Percentiles rank a stretch among this genome's conserved stretches.
Evolutionary conservation across 2,329 filamentous ascomycete species (phyloP).

Genomic region (Clonostachys sp.): DNA sequence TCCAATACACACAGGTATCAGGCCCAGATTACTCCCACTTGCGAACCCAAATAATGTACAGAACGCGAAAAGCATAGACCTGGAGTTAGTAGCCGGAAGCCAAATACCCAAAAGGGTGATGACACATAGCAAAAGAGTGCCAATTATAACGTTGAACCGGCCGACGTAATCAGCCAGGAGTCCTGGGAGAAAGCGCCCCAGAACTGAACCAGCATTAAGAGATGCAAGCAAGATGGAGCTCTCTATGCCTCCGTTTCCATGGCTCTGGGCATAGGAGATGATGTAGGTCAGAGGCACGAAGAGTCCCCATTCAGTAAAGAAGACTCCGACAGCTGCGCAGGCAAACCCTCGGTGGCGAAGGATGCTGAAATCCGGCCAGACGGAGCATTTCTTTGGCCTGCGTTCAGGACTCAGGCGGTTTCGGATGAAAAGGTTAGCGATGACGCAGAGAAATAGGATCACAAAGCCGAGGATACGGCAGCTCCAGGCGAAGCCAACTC

Average conservation of each 20-base stretch:
- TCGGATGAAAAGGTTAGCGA: constrained; percentile 13
- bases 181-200: constrained; percentile 52
- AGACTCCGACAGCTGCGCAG: no score
- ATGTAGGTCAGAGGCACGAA: neutral
- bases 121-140: constrained; percentile 32
- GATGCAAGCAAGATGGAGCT: constrained; percentile 54
- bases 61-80: neutral
- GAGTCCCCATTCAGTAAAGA: neutral
- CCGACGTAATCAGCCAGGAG: constrained; percentile 49
- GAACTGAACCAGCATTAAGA: constrained; percentile 59
- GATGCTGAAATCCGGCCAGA: constrained; percentile 26
- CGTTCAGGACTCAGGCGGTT: constrained; percentile 11
- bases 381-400: constrained; percentile 26
- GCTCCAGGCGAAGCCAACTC: constrained; percentile 25
- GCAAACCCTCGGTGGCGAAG: constrained; percentile 28
- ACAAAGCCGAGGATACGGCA: constrained; percentile 20
- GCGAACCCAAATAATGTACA: constrained; percentile 49
- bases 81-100: constrained; percentile 26
- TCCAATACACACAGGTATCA: constrained; percentile 66
- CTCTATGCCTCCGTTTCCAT: neutral
- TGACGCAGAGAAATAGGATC: constrained; percentile 17
- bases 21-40: constrained; percentile 59
- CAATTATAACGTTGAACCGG: constrained; percentile 54
- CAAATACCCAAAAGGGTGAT: constrained; percentile 4
- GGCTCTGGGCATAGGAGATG: neutral